Evolutionary conservation across 495 filamentous ascomycete species (phyloP), one percentile per base, ranked within the genome.

Genomic region (Corynascus novoguineensis): DNA sequence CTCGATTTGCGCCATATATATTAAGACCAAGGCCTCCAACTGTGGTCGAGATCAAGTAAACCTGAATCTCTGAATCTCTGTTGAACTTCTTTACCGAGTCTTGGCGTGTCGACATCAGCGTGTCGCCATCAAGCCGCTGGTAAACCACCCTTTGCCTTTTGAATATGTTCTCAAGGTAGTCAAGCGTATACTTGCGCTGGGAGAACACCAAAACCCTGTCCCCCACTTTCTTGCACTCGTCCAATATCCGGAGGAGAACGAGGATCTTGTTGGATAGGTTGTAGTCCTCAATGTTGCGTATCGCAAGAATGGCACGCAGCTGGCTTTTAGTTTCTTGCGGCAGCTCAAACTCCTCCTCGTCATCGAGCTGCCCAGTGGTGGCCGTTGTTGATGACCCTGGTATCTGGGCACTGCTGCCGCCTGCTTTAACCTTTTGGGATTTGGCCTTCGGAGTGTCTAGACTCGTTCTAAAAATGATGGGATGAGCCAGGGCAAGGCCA

Each of bases 21-120:
- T 97, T 97, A 54, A 97, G 70, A 0, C 91, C 91, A 0, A 89
- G 65, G 1, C 89, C 90, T 15, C 91, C 91, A 19, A 92, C 88
- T 53, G 67, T 80, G 2, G 91, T 96, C 0, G 90, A 95, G 27
- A 96, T 88, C 3, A 96, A 75, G 60, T 87, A 90, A 1, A 95
- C 71, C 34, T 76, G 71, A 3, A 63, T 41, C 1, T 51, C 32
- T 0, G 55, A 58, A 14, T 66, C 64, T 6, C 73, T 66, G 60
- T 91, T 92, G 77, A 96, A 96, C 0, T 66, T 60, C 58, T 87
- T 89, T 3, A 81, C 79, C 0, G 78, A 64, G 0, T 55, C 57
- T 64, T 90, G 87, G 5, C 92, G 81, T 10, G 68, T 72, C 0
- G 62, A 41, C 38, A 83, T 73, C 0, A 61, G 53, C 0, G 83